Base-by-base conservation (phyloP, 1,139 yeast genomes). In the Debaryomyces sp. region DNA sequence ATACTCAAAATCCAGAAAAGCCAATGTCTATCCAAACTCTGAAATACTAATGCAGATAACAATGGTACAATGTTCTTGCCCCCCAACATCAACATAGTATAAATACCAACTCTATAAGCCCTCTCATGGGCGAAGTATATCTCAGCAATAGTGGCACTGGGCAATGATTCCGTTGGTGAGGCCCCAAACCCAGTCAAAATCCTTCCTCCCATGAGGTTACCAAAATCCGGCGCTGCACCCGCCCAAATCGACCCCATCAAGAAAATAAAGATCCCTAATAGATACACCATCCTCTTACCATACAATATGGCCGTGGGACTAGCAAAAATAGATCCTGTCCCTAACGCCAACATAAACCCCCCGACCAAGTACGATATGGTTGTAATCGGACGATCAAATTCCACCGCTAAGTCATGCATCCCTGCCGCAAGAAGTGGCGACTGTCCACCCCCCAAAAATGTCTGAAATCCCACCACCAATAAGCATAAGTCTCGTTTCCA, bases 91-190 rank as follows among this genome's bases (percentile, higher is more conserved):
- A 83, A 69, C 68, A 83, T 71, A 13, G 88, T 83, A 61, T 83
- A 83, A 41, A 83, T 70, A 1, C 88, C 88, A 6, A 82, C 67
- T 51, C 88, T 71, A 59, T 82, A 83, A 6, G 88, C 88, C 52
- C 88, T 73, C 59, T 83, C 87, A 58, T 83, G 87, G 38, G 83
- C 80, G 59, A 82, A 83, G 59, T 78, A 83, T 44, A 83, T 80
- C 57, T 83, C 88, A 4, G 86, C 85, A 50, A 83, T 79, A 1
- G 86, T 80, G 1, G 87, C 78, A 17, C 81, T 73, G 1, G 88
- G 87, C 44, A 83, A 67, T 4, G 86, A 80, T 62, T 83, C 88
- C 6, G 84, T 78, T 2, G 87, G 85, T 1, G 85, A 73, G 17
- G 83, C 78, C 4, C 87, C 87, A 46, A 83, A 64, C 22, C 85